These are phyloP conservation scores for Boechera divaricarpa DNA, from an alignment of 345 rosid species.

Conservation along the genomic window DNA sequence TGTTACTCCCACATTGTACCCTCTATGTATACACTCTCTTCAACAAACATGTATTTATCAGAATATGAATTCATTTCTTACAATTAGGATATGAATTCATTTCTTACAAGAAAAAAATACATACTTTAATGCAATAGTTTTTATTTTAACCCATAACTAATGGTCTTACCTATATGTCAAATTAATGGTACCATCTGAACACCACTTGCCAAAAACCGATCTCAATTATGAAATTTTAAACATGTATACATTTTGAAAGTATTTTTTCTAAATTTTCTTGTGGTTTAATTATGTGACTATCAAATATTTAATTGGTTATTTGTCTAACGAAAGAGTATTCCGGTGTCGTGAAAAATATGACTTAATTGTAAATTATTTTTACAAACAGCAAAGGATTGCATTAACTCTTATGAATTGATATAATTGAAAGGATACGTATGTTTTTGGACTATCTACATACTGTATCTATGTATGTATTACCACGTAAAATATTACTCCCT, in stretches of 20 bases:
- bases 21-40: neutral
- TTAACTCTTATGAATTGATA: neutral
- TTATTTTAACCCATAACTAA: neutral
- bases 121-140: neutral
- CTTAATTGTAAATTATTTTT: neutral
- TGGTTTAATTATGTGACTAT: neutral
- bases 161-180: constrained; percentile 5
- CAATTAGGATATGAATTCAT: neutral
- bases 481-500: neutral
- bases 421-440: neutral
- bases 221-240: neutral
- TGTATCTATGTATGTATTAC: neutral
- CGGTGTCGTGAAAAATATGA: neutral
- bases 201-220: neutral
- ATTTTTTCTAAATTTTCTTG: neutral
- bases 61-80: neutral
- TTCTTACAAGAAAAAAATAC: constrained; percentile 5
- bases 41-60: neutral
- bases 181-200: neutral
- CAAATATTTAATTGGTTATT: neutral
- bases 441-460: neutral
- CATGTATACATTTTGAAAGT: neutral
- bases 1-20: neutral
- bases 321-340: neutral
- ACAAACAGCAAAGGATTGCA: neutral